phyloP scores from a whole-genome alignment of 257 asterid genomes.

The Verbena officinalis region DNA sequence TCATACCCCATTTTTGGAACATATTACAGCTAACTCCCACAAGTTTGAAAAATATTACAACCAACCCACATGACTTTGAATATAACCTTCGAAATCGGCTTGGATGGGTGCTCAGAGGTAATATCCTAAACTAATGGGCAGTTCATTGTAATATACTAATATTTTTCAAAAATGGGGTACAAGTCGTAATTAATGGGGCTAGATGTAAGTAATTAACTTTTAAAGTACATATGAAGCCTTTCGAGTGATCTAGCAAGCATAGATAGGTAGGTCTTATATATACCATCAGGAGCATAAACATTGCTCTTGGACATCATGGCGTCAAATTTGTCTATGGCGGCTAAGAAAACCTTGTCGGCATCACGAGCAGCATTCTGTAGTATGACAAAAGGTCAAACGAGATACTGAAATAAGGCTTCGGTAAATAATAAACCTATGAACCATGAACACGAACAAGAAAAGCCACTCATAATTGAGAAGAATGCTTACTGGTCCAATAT shows the following conservation, averaged over 20 bases:
- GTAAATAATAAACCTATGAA: not conserved
- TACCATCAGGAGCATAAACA: slow-evolving; percentile 81
- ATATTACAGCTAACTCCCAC: too few species aligned
- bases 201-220: too few species aligned
- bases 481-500: slow-evolving; percentile 84
- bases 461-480: slow-evolving; percentile 3
- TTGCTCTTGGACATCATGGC: slow-evolving; percentile 91
- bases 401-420: not conserved
- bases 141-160: too few species aligned
- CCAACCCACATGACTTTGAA: too few species aligned
- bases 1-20: too few species aligned
- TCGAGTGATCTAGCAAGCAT: slow-evolving; percentile 16
- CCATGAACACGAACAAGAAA: slow-evolving; percentile 9
- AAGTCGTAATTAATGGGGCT: too few species aligned
- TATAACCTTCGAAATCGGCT: too few species aligned
- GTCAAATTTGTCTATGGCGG: slow-evolving; percentile 91
- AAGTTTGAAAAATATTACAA: too few species aligned
- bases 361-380: slow-evolving; percentile 79
- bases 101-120: too few species aligned
- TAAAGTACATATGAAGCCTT: slow-evolving; percentile 3
- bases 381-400: slow-evolving; percentile 18
- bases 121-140: too few species aligned
- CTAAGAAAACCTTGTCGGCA: slow-evolving; percentile 88
- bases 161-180: too few species aligned
- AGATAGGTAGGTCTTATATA: slow-evolving; percentile 23